A percentile compares a stretch with the other conserved stretches of the same genome.
These are phyloP conservation scores for Blastobotrys malaysiensis DNA, from an alignment of 1,139 yeast species.

Conservation along the genomic window DNA sequence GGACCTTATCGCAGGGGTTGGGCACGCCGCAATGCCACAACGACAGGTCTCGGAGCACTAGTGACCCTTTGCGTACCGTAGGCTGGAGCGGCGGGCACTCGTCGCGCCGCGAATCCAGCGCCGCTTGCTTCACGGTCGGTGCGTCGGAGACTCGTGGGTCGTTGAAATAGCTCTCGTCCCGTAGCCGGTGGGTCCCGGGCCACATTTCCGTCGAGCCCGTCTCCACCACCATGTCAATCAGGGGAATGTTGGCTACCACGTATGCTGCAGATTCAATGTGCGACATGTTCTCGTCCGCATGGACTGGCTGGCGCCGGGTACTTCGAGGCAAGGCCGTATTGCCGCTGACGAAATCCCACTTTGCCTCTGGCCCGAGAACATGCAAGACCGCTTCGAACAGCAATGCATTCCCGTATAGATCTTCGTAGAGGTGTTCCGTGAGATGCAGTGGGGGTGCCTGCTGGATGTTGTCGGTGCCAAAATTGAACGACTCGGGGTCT, in stretches of 20 bases:
- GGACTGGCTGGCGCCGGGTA: constrained; percentile 15
- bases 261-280: constrained; percentile 9
- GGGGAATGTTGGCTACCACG: constrained; percentile 12
- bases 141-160: background rate
- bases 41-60: constrained; percentile 14
- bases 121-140: constrained; percentile 1
- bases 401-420: constrained; percentile 16
- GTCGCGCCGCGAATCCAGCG: constrained; percentile 6
- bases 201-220: constrained; percentile 14
- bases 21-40: constrained; percentile 17
- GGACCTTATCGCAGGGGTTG: constrained; percentile 12
- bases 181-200: constrained; percentile 14
- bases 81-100: constrained; percentile 13
- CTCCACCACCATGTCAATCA: constrained; percentile 11
- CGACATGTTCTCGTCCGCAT: constrained; percentile 11
- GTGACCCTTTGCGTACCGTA: constrained; percentile 8
- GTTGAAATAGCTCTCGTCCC: constrained; percentile 3
- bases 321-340: constrained; percentile 19
- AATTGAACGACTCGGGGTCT: constrained; percentile 13
- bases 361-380: constrained; percentile 19
- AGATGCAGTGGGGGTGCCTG: constrained; percentile 20
- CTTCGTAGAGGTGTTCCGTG: constrained; percentile 15
- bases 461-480: constrained; percentile 21
- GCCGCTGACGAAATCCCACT: constrained; percentile 19
- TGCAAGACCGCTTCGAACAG: constrained; percentile 15